phyloP scores from a whole-genome alignment of 805 yeast species.

The Lipomyces starkeyi region DNA sequence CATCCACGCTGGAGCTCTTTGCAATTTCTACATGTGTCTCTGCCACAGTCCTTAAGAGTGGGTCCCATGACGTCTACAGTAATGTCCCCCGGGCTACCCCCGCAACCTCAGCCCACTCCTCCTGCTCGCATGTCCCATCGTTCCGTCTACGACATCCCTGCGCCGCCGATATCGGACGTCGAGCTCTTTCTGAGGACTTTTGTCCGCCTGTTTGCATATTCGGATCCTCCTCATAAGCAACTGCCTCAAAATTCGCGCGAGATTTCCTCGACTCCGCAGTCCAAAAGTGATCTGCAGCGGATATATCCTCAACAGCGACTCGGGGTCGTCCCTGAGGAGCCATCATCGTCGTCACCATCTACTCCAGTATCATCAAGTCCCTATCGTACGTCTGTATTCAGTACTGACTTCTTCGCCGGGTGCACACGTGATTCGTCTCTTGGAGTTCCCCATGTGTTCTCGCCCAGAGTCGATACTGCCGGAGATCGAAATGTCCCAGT shows the following conservation, averaged over 20 bases:
- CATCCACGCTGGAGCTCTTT: not conserved
- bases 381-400: not conserved
- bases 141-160: slow-evolving; percentile 26
- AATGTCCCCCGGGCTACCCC: not conserved
- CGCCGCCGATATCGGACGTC: slow-evolving; percentile 24
- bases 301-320: not conserved
- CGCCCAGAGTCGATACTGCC: not conserved
- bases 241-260: not conserved
- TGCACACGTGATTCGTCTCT: not conserved
- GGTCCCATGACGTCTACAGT: not conserved
- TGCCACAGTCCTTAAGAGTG: not conserved
- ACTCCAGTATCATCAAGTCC: not conserved
- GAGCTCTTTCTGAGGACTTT: slow-evolving; percentile 25
- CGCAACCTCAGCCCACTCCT: not conserved
- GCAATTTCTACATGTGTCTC: not conserved
- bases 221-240: not conserved
- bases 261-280: not conserved
- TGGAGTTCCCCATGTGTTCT: not conserved
- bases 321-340: not conserved
- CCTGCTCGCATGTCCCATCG: not conserved
- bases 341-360: not conserved
- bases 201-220: slow-evolving; percentile 21
- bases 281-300: not conserved
- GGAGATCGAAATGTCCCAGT: not conserved
- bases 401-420: not conserved